Percentiles rank a stretch among this genome's conserved stretches.
Conservation (phyloP, 2,329 filamentous ascomycete genomes). For the Sporothrix phasma region DNA sequence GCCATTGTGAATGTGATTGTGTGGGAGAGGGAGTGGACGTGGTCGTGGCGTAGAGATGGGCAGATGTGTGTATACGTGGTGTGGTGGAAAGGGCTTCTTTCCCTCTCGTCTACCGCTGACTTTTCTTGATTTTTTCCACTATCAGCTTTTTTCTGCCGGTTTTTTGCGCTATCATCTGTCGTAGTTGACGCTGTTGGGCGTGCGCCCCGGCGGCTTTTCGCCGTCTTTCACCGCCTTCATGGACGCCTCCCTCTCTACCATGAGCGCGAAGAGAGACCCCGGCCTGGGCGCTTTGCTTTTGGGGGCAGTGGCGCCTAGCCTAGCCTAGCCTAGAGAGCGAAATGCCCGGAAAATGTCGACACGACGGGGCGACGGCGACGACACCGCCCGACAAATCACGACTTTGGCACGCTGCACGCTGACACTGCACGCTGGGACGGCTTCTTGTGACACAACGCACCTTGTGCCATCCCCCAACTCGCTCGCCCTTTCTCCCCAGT, state of each 20-base stretch:
- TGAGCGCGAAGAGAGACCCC: background rate
- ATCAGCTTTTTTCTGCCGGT: conserved; percentile 15
- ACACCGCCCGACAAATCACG: background rate
- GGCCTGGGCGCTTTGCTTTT: background rate
- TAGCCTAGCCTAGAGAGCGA: background rate
- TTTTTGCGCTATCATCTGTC: conserved; percentile 13
- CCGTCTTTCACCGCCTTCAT: conserved; percentile 9
- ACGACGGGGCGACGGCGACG: conserved; percentile 3
- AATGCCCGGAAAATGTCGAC: conserved; percentile 8
- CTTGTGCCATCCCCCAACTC: background rate
- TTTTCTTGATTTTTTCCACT: conserved; percentile 1
- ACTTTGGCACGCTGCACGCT: background rate
- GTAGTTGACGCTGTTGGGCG: background rate
- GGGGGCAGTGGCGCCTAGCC: no score
- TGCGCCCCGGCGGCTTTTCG: background rate
- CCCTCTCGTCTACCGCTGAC: background rate
- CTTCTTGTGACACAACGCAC: background rate
- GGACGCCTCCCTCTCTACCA: background rate
- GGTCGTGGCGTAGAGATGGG: background rate
- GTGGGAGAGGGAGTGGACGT: background rate
- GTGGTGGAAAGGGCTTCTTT: background rate
- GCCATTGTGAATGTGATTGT: conserved; percentile 66
- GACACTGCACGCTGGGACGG: no score
- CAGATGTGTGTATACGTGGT: background rate
- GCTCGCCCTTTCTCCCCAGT: background rate